Percentiles rank a stretch among this genome's conserved stretches.
phyloP scores from a whole-genome alignment of 495 filamentous ascomycete species.

The Filosporella fistucella region DNA sequence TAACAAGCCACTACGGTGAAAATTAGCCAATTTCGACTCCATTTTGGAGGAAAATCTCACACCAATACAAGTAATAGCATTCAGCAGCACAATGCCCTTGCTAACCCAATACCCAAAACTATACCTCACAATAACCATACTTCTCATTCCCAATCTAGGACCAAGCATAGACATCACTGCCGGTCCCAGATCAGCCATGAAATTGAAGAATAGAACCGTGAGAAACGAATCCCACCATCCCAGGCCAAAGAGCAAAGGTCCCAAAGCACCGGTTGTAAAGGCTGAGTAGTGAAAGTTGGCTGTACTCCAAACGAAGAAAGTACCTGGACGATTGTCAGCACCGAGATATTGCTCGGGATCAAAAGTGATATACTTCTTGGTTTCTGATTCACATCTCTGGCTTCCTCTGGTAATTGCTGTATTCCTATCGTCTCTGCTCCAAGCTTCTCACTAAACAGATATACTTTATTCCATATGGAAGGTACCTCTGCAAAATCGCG shows the following conservation, averaged over 20 bases:
- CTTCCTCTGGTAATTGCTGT: slow-evolving; percentile 7
- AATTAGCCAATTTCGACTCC: neutral
- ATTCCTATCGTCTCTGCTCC: slow-evolving; percentile 9
- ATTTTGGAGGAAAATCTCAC: neutral
- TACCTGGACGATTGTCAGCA: neutral
- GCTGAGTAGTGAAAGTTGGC: slow-evolving; percentile 10
- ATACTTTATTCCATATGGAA: slow-evolving; percentile 1
- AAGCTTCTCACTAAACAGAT: slow-evolving; percentile 8
- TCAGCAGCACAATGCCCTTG: slow-evolving; percentile 29
- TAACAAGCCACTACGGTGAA: slow-evolving; percentile 30
- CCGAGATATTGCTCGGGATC: neutral
- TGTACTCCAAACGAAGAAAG: slow-evolving; percentile 7
- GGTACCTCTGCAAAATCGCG: neutral
- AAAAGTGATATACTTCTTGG: neutral
- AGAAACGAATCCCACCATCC: slow-evolving; percentile 7
- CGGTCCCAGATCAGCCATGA: slow-evolving; percentile 4
- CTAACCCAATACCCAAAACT: slow-evolving; percentile 49
- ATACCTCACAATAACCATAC: slow-evolving; percentile 46
- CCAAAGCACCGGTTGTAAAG: slow-evolving; percentile 5
- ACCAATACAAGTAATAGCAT: slow-evolving; percentile 39
- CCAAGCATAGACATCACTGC: slow-evolving; percentile 2
- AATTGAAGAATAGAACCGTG: slow-evolving; percentile 9
- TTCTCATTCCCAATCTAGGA: slow-evolving; percentile 39
- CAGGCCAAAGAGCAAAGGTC: slow-evolving; percentile 4
- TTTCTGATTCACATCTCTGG: slow-evolving; percentile 7